Evolutionary conservation across 2,329 filamentous ascomycete species (phyloP), one percentile per base, ranked within the genome.

Genomic region (Tolypocladium inflatum): DNA sequence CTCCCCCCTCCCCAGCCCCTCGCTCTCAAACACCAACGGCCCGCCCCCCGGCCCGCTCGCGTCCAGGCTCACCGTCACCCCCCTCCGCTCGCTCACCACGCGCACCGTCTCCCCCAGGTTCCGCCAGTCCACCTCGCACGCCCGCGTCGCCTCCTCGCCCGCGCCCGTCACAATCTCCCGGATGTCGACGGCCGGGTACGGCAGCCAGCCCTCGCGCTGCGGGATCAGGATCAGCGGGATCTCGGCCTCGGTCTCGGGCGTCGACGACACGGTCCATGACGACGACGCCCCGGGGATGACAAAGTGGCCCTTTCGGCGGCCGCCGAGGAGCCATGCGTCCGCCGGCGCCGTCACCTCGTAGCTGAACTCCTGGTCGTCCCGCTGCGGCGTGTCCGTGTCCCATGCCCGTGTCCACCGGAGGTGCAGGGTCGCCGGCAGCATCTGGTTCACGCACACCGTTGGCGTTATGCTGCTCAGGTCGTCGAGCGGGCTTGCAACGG

Each of bases 301-400:
- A 66, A 96, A 95, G 67, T 90, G 89, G 0, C 88, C 89, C 62
- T 90, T 88, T 54, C 89, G 82, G 50, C 88, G 84, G 0, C 92
- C 93, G 26, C 91, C 92, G 3, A 97, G 76, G 1, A 97, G 82
- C 93, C 93, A 97, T 0, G 83, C 80, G 43, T 93, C 91, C 2
- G 82, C 75, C 19, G 86, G 83, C 1, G 87, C 87, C 17, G 85
- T 84, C 26, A 97, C 79, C 64, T 96, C 92, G 71, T 94, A 95
- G 63, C 87, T 85, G 67, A 96, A 96, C 61, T 91, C 85, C 1
- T 91, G 76, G 26, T 84, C 78, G 0, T 77, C 76, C 19, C 68
- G 62, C 11, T 68, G 61, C 2, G 70, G 59, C 17, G 73, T 69
- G 0, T 73, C 70, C 0, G 79, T 83, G 62, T 86, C 81, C 85